Percentiles rank a stretch among this genome's conserved stretches.
Conservation (phyloP, 805 yeast genomes). For the Pichia nanzhaoensis region DNA sequence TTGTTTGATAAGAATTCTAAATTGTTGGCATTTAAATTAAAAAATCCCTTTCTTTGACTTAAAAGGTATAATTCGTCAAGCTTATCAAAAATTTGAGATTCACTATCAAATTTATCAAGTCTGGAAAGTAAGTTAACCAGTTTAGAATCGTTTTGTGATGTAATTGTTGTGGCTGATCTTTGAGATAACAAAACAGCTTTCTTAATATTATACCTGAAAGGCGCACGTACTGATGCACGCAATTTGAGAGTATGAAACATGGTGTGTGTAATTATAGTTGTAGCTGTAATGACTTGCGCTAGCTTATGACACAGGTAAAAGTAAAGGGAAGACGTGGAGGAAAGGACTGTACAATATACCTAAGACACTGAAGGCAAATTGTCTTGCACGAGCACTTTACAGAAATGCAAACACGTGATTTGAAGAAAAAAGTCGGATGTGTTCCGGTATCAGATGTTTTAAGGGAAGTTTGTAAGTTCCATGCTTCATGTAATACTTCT, state of each 20-base stretch:
- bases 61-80: constrained; percentile 27
- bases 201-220: background rate
- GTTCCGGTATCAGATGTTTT: no score
- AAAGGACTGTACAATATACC: no score
- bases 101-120: constrained; percentile 24
- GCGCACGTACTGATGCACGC: no score
- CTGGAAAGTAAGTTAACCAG: constrained; percentile 24
- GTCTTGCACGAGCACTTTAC: background rate
- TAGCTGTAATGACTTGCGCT: background rate
- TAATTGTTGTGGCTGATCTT: constrained; percentile 24
- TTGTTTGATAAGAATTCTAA: constrained; percentile 27
- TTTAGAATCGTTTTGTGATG: constrained; percentile 26
- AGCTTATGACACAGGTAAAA: no score
- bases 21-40: constrained; percentile 25
- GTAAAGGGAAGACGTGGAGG: no score
- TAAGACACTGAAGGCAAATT: background rate
- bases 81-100: constrained; percentile 25
- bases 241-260: background rate
- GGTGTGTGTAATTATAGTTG: background rate
- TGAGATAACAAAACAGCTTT: constrained; percentile 1
- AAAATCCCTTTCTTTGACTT: constrained; percentile 30
- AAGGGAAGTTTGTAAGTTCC: no score
- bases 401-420: no score
- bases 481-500: no score
- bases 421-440: no score